These are phyloP conservation scores for Talaromyces proteolyticus DNA, from an alignment of 495 filamentous ascomycete species.

Conservation along the genomic window DNA sequence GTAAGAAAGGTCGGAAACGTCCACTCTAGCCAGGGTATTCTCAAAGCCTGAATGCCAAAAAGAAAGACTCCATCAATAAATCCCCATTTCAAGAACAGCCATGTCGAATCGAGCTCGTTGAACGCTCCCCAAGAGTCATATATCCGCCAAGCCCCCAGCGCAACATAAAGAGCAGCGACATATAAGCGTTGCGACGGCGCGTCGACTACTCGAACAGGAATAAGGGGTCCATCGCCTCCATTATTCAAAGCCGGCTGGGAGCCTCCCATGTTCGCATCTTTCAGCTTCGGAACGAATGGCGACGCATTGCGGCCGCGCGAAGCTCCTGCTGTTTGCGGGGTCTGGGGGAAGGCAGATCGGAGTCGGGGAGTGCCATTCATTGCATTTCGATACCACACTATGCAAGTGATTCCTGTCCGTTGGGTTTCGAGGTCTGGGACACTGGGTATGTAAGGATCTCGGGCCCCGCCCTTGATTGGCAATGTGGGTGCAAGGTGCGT, in stretches of 20 bases:
- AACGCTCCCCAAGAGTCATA: constrained; percentile 78
- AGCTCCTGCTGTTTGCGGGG: constrained; percentile 42
- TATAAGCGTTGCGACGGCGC: constrained; percentile 85
- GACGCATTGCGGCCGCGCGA: not conserved
- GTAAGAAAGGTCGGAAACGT: constrained; percentile 61
- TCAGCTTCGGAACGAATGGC: not conserved
- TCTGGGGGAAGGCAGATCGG: constrained; percentile 64
- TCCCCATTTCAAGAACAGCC: constrained; percentile 90
- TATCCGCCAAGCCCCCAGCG: constrained; percentile 69
- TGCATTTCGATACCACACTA: constrained; percentile 38
- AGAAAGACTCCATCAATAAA: constrained; percentile 76
- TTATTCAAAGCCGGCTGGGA: constrained; percentile 14
- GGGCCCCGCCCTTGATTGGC: no score
- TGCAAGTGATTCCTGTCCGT: no score
- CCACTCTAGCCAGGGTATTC: constrained; percentile 95
- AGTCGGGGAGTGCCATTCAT: constrained; percentile 73
- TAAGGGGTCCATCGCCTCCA: constrained; percentile 47
- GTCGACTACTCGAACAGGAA: constrained; percentile 71
- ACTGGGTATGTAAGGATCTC: no score
- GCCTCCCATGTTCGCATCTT: constrained; percentile 1
- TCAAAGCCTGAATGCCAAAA: constrained; percentile 74
- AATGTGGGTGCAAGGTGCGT: no score
- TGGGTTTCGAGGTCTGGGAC: no score
- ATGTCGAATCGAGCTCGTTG: constrained; percentile 73
- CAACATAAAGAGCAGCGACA: constrained; percentile 67